Base-by-base conservation (phyloP, 129 eudicot species). In the Smallanthus sonchifolius region DNA sequence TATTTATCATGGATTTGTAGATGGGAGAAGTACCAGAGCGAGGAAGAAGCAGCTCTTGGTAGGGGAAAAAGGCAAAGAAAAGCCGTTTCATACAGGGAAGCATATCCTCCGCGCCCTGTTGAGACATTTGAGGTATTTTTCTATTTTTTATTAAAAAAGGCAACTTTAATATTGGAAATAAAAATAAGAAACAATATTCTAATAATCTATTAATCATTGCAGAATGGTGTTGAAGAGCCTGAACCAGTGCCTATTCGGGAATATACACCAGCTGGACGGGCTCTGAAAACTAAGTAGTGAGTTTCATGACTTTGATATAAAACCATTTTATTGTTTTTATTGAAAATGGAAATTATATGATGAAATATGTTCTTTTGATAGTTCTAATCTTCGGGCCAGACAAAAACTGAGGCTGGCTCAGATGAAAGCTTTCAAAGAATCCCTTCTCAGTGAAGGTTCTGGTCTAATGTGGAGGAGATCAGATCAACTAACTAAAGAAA, bases 11-110 rank as follows among this genome's bases (percentile, higher is more conserved):
- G 73, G 39, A 40, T 36, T 28, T 78, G 75, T 61, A 91, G 99
- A 80, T 94, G 99, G 99, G 99, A 94, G 81, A 91, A 83, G n/a
- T 87, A 86, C 81, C 96, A 91, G 74, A 86, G 56, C 79, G 97
- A 94, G 80, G 99, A 88, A 83, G 96, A 91, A 88, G 97, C 99
- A 9, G 86, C 93, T 82, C 96, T 94, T 76, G 99, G 99, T 72
- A 79, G 99, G 75, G 99, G 99, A 56, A 94, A 94, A 79, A 87
- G 99, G 55, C 89, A 73, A 67, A 88, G 99, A 62, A 94, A 94
- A 84, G 90, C 96, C 69, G 83, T 94, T 82, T 85, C 96, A 14
- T 94, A 94, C 61, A 85, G 90, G 71, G 97, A 94, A 86, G 94
- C 88, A 48, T 91, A 81, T 68, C 87, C 90, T 36, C 82, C 86